Percentiles rank a stretch among this genome's conserved stretches.
These are phyloP conservation scores for Talaromyces marneffei DNA, from an alignment of 2,329 filamentous ascomycete species.

Conservation along the genomic window DNA sequence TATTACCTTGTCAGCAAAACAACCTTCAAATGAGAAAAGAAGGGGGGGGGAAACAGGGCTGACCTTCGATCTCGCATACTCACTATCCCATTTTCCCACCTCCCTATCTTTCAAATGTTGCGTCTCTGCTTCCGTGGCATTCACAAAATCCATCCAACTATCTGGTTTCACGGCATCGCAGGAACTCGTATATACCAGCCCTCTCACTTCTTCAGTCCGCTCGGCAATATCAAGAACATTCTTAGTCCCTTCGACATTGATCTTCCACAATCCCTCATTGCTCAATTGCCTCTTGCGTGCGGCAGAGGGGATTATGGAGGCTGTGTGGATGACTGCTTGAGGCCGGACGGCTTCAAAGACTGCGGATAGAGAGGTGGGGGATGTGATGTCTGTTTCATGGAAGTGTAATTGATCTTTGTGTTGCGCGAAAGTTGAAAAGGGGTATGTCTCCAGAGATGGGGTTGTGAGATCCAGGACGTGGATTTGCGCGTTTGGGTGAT, in stretches of 20 bases:
- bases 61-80: conserved; percentile 9
- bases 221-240: conserved; percentile 4
- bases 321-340: conserved; percentile 2
- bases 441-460: neutral
- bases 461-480: conserved; percentile 8
- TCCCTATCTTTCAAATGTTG: neutral
- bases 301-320: conserved; percentile 9
- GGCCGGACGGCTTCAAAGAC: neutral
- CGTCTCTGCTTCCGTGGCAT: neutral
- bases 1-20: neutral
- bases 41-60: neutral
- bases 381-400: conserved; percentile 8
- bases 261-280: neutral
- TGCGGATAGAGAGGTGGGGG: neutral
- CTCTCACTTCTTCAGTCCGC: neutral
- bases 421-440: neutral
- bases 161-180: conserved; percentile 12
- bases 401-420: neutral
- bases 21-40: neutral
- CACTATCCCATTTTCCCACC: neutral
- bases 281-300: neutral
- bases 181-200: conserved; percentile 11
- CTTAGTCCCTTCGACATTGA: conserved; percentile 4
- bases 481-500: neutral
- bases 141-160: conserved; percentile 12